These are phyloP conservation scores for Davidsoniella eucalypti DNA, from an alignment of 2,329 filamentous ascomycete species.

Conservation along the genomic window DNA sequence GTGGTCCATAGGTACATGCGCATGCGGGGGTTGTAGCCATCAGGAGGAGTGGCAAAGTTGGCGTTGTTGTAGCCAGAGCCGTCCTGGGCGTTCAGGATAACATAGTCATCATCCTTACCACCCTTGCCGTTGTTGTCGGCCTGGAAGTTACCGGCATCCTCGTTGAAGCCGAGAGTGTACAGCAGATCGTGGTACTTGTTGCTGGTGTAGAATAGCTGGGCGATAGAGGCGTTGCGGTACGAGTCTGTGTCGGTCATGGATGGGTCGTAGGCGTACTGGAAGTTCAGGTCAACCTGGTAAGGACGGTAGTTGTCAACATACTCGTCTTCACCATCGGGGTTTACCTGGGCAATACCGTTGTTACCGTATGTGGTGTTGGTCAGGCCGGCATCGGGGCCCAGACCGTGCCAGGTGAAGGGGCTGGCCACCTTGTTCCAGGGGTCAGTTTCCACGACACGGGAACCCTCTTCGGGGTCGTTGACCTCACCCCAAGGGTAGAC, in stretches of 20 bases:
- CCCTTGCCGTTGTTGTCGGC: constrained; percentile 37
- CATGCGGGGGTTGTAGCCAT: constrained; percentile 37
- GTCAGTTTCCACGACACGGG: constrained; percentile 27
- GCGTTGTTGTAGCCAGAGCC: constrained; percentile 39
- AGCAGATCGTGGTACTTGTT: constrained; percentile 45
- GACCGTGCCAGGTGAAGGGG: constrained; percentile 36
- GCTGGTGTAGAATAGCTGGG: constrained; percentile 44
- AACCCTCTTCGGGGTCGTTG: constrained; percentile 37
- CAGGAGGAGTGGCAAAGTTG: constrained; percentile 37
- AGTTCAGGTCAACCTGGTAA: constrained; percentile 24
- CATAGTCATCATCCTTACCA: constrained; percentile 33
- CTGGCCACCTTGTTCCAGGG: constrained; percentile 31
- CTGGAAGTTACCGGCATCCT: constrained; percentile 44
- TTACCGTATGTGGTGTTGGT: constrained; percentile 41
- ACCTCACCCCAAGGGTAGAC: constrained; percentile 37
- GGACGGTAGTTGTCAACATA: constrained; percentile 30
- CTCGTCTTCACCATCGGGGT: constrained; percentile 26
- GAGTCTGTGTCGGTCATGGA: constrained; percentile 20
- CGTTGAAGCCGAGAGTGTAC: constrained; percentile 39
- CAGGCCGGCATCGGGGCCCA: constrained; percentile 23
- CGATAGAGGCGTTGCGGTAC: constrained; percentile 38
- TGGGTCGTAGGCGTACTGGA: constrained; percentile 29
- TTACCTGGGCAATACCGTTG: constrained; percentile 39
- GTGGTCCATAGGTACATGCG: constrained; percentile 40
- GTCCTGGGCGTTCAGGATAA: constrained; percentile 41